Percentiles rank a stretch among this genome's conserved stretches.
Evolutionary conservation across 345 rosid genomes (phyloP).

Genomic region (Citrus hindsii): DNA sequence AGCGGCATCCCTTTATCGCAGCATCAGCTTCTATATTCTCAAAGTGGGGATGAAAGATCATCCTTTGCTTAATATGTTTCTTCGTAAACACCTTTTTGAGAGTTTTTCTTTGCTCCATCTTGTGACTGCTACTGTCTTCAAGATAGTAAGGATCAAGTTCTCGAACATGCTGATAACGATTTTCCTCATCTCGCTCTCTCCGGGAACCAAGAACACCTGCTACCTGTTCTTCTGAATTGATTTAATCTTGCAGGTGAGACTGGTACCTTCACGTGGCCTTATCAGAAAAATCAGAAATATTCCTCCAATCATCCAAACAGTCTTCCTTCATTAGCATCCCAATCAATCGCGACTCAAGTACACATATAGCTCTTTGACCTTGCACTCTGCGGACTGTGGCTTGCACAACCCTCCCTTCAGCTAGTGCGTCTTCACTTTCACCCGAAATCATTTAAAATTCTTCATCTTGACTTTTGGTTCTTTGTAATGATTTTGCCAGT

Average conservation of each 20-base stretch:
- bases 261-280: conserved; percentile 78
- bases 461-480: no score
- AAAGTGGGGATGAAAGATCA: conserved; percentile 98
- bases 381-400: conserved; percentile 10
- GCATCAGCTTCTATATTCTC: conserved; percentile 92
- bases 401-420: no score
- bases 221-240: conserved; percentile 77
- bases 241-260: conserved; percentile 86
- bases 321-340: conserved; percentile 89
- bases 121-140: conserved; percentile 67
- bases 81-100: conserved; percentile 82
- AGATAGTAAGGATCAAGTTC: conserved; percentile 66
- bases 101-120: conserved; percentile 74
- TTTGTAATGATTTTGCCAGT: no score
- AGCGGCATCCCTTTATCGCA: conserved; percentile 72
- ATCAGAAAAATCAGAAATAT: conserved; percentile 67
- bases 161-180: no score
- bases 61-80: conserved; percentile 90
- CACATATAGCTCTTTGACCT: conserved; percentile 81
- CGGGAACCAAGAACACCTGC: conserved; percentile 71
- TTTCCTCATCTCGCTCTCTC: conserved; percentile 12
- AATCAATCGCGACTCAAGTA: conserved; percentile 85
- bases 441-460: no score
- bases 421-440: no score
- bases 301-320: conserved; percentile 85